These are phyloP conservation scores for Torulaspora microellipsoides DNA, from an alignment of 805 yeast species.

Conservation along the genomic window DNA sequence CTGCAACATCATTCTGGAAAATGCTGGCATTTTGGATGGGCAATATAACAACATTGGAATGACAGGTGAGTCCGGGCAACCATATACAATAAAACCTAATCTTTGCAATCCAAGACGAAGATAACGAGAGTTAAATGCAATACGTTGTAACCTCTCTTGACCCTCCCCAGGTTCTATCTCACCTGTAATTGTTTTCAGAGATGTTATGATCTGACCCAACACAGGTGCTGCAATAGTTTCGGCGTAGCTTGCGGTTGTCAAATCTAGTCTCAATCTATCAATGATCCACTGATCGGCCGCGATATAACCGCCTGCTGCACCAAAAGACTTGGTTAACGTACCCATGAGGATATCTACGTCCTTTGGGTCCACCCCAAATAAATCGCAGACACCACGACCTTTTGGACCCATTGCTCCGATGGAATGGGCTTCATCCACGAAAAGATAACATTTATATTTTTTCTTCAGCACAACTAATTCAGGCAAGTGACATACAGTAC, in stretches of 20 bases:
- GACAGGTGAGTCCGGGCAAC: constrained; percentile 95
- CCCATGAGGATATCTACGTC: constrained; percentile 92
- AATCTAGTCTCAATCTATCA: constrained; percentile 67
- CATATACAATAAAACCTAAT: constrained; percentile 89
- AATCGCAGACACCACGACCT: constrained; percentile 95
- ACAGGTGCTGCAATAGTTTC: constrained; percentile 93
- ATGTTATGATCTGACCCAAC: constrained; percentile 76
- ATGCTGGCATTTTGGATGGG: constrained; percentile 93
- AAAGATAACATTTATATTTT: constrained; percentile 83
- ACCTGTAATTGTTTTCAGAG: constrained; percentile 75
- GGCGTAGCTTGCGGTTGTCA: constrained; percentile 69
- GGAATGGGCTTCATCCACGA: constrained; percentile 97
- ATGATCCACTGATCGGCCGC: constrained; percentile 70
- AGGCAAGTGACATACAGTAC: constrained; percentile 82
- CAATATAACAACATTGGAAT: constrained; percentile 81
- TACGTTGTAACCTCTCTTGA: constrained; percentile 79
- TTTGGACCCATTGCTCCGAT: constrained; percentile 96
- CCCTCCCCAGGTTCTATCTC: constrained; percentile 91
- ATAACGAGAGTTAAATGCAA: constrained; percentile 94
- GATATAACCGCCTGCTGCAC: constrained; percentile 97
- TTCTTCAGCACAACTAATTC: constrained; percentile 64
- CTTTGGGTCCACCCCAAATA: constrained; percentile 72
- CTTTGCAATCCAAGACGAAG: constrained; percentile 85
- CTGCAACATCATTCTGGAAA: constrained; percentile 74
- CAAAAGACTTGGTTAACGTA: constrained; percentile 93